These are phyloP conservation scores for Aspergillus novofumigatus DNA, from an alignment of 2,329 filamentous ascomycete species.

Conservation along the genomic window DNA sequence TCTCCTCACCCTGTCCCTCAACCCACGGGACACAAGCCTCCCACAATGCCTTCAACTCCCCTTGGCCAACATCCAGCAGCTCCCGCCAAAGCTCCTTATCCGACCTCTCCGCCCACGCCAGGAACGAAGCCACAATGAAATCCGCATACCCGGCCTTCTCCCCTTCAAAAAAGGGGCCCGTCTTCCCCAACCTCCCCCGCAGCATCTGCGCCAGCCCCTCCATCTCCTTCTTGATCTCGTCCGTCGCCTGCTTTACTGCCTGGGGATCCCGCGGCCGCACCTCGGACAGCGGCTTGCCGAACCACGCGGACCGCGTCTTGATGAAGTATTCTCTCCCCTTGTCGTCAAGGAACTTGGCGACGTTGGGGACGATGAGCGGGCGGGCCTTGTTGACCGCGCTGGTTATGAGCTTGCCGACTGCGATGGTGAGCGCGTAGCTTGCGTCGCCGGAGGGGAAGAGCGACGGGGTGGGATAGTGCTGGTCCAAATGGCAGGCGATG, in stretches of 20 bases:
- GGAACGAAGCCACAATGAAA: conserved; percentile 18
- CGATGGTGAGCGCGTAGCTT: conserved; percentile 28
- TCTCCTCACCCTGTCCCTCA: conserved; percentile 31
- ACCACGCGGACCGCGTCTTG: conserved; percentile 22
- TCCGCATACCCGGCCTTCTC: conserved; percentile 29
- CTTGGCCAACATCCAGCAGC: conserved; percentile 23
- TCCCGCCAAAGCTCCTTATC: conserved; percentile 20
- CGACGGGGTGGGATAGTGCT: conserved; percentile 23
- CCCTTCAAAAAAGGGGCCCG: conserved; percentile 33
- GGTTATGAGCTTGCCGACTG: conserved; percentile 14
- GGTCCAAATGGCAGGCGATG: conserved; percentile 30
- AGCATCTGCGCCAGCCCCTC: conserved; percentile 22
- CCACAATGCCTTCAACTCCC: conserved; percentile 26
- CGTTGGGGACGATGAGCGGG: conserved; percentile 20
- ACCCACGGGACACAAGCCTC: conserved; percentile 29
- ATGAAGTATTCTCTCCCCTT: conserved; percentile 28
- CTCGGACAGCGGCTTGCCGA: conserved; percentile 27
- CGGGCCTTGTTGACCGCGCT: background rate
- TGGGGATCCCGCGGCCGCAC: conserved; percentile 22
- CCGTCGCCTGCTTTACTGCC: conserved; percentile 15
- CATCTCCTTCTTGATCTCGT: conserved; percentile 17
- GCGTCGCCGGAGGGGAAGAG: conserved; percentile 32
- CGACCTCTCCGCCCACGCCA: conserved; percentile 25
- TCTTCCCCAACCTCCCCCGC: conserved; percentile 25
- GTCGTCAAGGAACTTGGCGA: conserved; percentile 23